Base-by-base conservation (phyloP, 352 stramenopile species). In the Phytophthora pini region DNA sequence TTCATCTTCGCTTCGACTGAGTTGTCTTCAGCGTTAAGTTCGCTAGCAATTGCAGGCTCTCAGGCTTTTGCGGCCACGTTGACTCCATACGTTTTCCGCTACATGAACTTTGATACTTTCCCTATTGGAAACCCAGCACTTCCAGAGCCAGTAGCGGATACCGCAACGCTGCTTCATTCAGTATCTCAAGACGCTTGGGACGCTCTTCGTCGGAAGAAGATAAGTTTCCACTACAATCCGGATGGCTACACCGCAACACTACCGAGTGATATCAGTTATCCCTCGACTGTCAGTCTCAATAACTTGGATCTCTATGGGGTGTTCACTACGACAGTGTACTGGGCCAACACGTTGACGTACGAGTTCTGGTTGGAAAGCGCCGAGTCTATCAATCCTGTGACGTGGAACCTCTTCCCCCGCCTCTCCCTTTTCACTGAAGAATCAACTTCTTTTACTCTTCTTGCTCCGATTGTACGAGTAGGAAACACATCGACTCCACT, bases 301-400 rank as follows among this genome's bases (percentile, higher is more conserved):
- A 55, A 40, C 0, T 60, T 59, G 15, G 53, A 61, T 17, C 56
- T 66, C 36, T 47, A 9, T 20, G 62, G 64, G 15, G 64, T 63
- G 2, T 77, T 77, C 50, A 82, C 75, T 56, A 78, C 80, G 8
- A 72, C 68, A 36, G 67, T 89, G 9, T 78, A 74, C 48, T 87
- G 75, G 77, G 58, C 55, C 8, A 88, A 87, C 66, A 55, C 61
- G 6, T 27, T 85, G 17, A 61, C 45, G 9, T 65, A 68, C 26
- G 59, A 67, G 1, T 87, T 89, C 43, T 87, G 78, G 78, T 39
- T 89, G 40, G 76, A 87, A 54, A 79, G 75, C 50, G 67, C 84
- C 29, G 76, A 86, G 52, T 86, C 74, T 0, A 62, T 68, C 15
- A 65, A 83, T n/a, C 49, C 51, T 6, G 45, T 87, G 13, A 62